Conservation (phyloP, 345 rosid species). For the Ricinus communis region DNA sequence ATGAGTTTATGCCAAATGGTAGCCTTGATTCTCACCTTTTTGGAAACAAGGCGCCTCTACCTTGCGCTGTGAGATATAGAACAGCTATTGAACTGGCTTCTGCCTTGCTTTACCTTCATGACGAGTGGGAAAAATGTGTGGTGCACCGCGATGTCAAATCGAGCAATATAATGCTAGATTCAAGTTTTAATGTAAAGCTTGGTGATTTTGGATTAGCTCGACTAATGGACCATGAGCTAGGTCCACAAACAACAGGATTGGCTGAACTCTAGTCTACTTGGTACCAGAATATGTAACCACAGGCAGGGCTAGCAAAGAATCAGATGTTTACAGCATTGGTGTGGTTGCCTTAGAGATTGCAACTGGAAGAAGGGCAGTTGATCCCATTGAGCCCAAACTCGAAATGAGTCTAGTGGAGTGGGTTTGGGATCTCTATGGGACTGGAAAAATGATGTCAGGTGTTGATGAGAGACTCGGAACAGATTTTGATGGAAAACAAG, state of each 20-base stretch:
- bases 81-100: constrained; percentile 52
- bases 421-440: constrained; percentile 51
- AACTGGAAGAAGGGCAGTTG: constrained; percentile 31
- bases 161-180: constrained; percentile 62
- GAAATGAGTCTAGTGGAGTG: constrained; percentile 45
- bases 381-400: constrained; percentile 19
- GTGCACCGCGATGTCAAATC: constrained; percentile 63
- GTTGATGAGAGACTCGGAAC: constrained; percentile 40
- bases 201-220: constrained; percentile 67
- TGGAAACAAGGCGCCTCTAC: constrained; percentile 30
- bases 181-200: constrained; percentile 54
- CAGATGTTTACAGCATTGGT: constrained; percentile 21
- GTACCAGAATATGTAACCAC: constrained; percentile 54
- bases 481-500: constrained; percentile 42
- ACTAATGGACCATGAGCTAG: constrained; percentile 16
- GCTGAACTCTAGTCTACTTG: constrained; percentile 56
- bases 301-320: constrained; percentile 44
- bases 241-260: constrained; percentile 39
- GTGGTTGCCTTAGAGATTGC: constrained; percentile 20
- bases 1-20: constrained; percentile 73
- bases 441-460: constrained; percentile 23
- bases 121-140: constrained; percentile 66
- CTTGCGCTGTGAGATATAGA: constrained; percentile 46
- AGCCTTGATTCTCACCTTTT: constrained; percentile 62
- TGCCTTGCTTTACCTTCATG: constrained; percentile 55